Base-by-base conservation (phyloP, 495 filamentous ascomycete species). In the Pyronema domesticum region DNA sequence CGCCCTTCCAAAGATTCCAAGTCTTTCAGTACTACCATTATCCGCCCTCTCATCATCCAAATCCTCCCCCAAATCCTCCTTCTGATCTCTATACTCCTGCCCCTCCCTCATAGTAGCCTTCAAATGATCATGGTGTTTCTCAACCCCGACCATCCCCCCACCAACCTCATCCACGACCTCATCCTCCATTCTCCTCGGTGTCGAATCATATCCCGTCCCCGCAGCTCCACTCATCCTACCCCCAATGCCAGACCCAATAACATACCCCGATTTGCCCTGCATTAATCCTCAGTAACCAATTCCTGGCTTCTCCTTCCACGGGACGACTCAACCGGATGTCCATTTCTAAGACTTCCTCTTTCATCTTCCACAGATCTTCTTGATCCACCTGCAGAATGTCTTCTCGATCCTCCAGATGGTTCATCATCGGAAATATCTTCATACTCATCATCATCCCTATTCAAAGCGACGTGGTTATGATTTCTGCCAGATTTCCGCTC, bases 381-480 rank as follows among this genome's bases (percentile, higher is more conserved):
- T n/a, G n/a, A n/a, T n/a, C n/a, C n/a, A n/a, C n/a, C n/a, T n/a
- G 47, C 47, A 6, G 47, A 8, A 7, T 19, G 37, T 63, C n/a
- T n/a, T n/a, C n/a, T n/a, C n/a, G n/a, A n/a, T n/a, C n/a, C n/a
- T n/a, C n/a, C n/a, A n/a, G n/a, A 39, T 1, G 39, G 63, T 39
- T 72, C 73, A 36, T 78, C 76, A 45, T 81, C 80, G 0, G 56
- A 53, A 19, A 65, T 57, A 17, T 65, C 63, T 18, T 75, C 76
- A 49, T 77, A 77, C 42, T 80, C 81, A 9, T 80, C 78, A 14
- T 80, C 78, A 34, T 80, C 73, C 44, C 72, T 67, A 33, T 46
- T 57, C 11, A 46, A 13, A 35, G 17, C 15, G n/a, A 60, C 57
- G 14, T 63, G 66, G 46, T 65, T 67, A n/a, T n/a, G n/a, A n/a